These are phyloP conservation scores for Comarum palustre DNA, from an alignment of 306 rosid genomes.

Conservation along the genomic window DNA sequence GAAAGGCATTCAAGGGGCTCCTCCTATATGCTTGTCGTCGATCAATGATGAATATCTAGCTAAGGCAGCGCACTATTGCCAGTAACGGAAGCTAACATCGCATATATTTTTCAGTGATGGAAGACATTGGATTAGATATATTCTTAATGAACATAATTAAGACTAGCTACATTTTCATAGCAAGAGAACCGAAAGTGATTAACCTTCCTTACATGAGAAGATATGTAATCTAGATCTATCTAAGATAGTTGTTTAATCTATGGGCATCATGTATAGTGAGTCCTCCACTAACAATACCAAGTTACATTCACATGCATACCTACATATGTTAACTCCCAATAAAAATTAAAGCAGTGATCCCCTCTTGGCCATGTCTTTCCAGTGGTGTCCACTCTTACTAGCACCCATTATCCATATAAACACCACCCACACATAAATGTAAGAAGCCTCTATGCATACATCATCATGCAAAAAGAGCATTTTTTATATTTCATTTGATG, in stretches of 20 bases:
- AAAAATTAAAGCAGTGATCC: neutral
- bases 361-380: slow-evolving; percentile 21
- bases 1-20: neutral
- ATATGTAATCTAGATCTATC: neutral
- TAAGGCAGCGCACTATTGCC: neutral
- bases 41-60: neutral
- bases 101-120: neutral
- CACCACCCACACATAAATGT: slow-evolving; percentile 2
- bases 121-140: neutral
- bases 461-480: slow-evolving; percentile 23
- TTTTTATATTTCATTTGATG: slow-evolving; percentile 12
- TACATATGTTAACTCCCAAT: slow-evolving; percentile 4
- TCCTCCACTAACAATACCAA: slow-evolving; percentile 8
- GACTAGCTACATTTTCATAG: neutral
- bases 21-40: neutral
- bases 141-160: neutral
- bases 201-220: neutral
- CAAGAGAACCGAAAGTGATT: neutral
- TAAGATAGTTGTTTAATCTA: neutral
- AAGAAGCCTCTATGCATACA: neutral
- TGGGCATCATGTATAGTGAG: neutral
- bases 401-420: slow-evolving; percentile 11
- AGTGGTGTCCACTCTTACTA: slow-evolving; percentile 24
- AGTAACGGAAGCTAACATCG: neutral
- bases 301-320: neutral